A percentile compares a stretch with the other conserved stretches of the same genome.
These are phyloP conservation scores for Pezicula carpinea DNA, from an alignment of 2,329 filamentous ascomycete genomes.

Conservation along the genomic window DNA sequence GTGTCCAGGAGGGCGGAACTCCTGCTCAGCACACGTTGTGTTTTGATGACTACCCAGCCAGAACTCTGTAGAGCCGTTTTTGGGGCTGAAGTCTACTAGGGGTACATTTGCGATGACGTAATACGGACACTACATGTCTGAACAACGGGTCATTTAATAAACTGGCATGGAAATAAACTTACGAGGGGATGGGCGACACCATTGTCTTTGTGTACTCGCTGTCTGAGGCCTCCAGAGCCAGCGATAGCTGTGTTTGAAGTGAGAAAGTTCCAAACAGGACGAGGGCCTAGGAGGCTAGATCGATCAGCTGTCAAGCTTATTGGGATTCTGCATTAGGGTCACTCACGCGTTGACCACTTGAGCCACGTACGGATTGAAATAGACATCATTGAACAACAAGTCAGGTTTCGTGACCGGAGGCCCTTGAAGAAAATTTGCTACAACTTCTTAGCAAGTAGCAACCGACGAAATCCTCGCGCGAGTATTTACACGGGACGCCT, in stretches of 20 bases:
- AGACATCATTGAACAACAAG: not conserved
- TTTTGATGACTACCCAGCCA: not conserved
- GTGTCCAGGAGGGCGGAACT: no score
- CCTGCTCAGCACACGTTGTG: no score
- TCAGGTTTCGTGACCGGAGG: not conserved
- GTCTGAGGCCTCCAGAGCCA: not conserved
- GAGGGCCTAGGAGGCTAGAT: not conserved
- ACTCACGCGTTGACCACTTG: not conserved
- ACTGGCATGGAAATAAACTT: not conserved
- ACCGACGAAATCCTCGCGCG: not conserved
- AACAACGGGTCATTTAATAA: not conserved
- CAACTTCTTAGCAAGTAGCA: not conserved
- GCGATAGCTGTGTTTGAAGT: not conserved
- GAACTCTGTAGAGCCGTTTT: not conserved
- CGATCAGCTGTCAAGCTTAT: no score
- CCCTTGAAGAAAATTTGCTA: not conserved
- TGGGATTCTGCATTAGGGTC: no score
- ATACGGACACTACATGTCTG: not conserved
- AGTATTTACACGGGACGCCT: not conserved
- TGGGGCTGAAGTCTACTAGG: not conserved
- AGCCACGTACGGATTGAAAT: not conserved
- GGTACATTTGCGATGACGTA: not conserved
- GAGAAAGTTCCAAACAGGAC: not conserved
- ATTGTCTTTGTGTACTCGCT: not conserved
- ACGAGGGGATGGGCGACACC: not conserved